Evolutionary conservation across 108 stramenopile species (phyloP).

Genomic region (Skeletonema marinoi): DNA sequence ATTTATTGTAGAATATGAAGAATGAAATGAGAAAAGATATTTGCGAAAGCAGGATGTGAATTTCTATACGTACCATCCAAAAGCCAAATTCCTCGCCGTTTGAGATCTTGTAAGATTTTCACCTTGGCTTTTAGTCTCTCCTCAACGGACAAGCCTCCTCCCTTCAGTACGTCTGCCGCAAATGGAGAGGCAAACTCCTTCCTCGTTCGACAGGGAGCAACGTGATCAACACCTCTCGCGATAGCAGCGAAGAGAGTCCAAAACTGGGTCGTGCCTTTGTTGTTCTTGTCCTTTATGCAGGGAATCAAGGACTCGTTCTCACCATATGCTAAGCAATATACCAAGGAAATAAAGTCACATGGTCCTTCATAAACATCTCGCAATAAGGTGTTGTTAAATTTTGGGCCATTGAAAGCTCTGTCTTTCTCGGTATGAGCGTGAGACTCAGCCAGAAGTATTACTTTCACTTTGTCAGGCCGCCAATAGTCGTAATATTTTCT

Average conservation of each 20-base stretch:
- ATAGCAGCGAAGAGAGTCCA: slow-evolving; percentile 51
- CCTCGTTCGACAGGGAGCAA: background rate
- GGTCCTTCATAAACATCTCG: slow-evolving; percentile 30
- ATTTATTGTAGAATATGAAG: background rate
- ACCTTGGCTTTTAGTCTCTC: slow-evolving; percentile 44
- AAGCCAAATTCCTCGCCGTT: slow-evolving; percentile 46
- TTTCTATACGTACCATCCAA: slow-evolving; percentile 15
- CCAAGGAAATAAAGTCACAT: slow-evolving; percentile 33
- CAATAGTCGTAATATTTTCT: slow-evolving; percentile 44
- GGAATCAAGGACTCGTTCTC: slow-evolving; percentile 31
- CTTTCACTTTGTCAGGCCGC: slow-evolving; percentile 36
- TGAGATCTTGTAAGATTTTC: slow-evolving; percentile 32
- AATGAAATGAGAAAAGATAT: background rate
- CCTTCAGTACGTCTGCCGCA: slow-evolving; percentile 45
- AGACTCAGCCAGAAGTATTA: slow-evolving; percentile 50
- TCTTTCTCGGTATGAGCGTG: slow-evolving; percentile 39
- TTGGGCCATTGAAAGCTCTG: slow-evolving; percentile 18
- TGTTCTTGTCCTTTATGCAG: slow-evolving; percentile 15
- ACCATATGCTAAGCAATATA: slow-evolving; percentile 49
- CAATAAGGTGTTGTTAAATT: slow-evolving; percentile 15
- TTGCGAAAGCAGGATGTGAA: background rate
- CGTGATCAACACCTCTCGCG: slow-evolving; percentile 37
- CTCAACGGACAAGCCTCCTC: slow-evolving; percentile 21
- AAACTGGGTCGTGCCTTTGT: slow-evolving; percentile 54
- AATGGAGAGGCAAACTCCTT: slow-evolving; percentile 17